Evolutionary conservation across 805 yeast species (phyloP).

Genomic region (Suhomyces xylopsoci): DNA sequence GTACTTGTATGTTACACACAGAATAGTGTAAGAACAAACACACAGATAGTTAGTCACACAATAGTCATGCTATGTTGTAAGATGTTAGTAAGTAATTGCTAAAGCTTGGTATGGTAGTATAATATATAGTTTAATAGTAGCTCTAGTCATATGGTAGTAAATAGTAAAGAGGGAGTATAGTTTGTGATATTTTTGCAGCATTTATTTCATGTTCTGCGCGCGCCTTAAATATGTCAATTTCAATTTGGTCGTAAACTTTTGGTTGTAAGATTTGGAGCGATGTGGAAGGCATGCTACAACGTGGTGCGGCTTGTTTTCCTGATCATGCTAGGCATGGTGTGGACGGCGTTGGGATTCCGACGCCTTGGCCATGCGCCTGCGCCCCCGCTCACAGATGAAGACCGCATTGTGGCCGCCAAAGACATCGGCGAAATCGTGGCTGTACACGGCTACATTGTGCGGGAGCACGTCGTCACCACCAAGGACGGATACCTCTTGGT

Average conservation of each 20-base stretch:
- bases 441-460: conserved; percentile 20
- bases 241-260: no score
- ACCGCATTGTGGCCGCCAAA: conserved; percentile 11
- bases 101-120: no score
- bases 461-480: conserved; percentile 31
- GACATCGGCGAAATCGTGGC: conserved; percentile 24
- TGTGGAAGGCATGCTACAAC: neutral
- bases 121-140: no score
- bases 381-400: neutral
- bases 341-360: neutral
- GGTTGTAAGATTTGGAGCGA: neutral
- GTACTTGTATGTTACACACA: no score
- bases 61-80: no score
- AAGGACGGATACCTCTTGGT: conserved; percentile 27
- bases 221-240: neutral
- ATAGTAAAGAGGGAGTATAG: no score
- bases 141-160: no score
- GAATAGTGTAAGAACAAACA: no score
- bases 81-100: no score
- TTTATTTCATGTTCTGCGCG: neutral
- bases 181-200: neutral
- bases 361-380: neutral
- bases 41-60: no score
- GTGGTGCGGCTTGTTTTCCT: neutral
- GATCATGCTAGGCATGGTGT: neutral